Base-by-base conservation (phyloP, 225 moss, liverwort and hornwort species). In the Marchantia polymorpha region DNA sequence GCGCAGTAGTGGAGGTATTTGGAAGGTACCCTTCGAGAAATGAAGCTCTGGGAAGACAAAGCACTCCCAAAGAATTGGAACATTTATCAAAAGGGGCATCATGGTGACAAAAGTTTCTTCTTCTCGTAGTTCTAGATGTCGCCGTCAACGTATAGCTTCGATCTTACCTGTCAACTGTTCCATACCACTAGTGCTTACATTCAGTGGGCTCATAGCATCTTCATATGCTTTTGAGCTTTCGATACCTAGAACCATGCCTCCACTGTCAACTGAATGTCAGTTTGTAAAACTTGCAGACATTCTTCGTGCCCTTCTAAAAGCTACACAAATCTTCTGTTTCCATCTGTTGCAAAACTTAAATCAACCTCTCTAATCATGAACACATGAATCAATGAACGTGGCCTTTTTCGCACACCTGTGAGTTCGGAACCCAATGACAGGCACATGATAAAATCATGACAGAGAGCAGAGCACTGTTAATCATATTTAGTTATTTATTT, bases 11-110 rank as follows among this genome's bases (percentile, higher is more conserved):
- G 81, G 75, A 75, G 53, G 85, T 87, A 82, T 92, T 88, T 76
- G 91, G 94, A 60, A 85, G 94, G 77, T 94, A 90, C 78, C 94
- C 94, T 6, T 85, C 88, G 15, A 86, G 94, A 69, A 94, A 94
- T 86, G 88, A 83, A 15, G 51, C 78, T 66, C 9, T 94, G 74
- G 92, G 91, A 16, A 85, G 91, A 76, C 73, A 77, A 56, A 94
- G 74, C 63, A 88, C 87, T 22, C 81, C 80, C 13, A 83, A 88
- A 75, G 94, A 94, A 64, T 85, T 91, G 81, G 87, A 83, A 15
- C 87, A 90, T 60, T 46, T 78, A 27, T 49, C 60, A n/a, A 39
- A 76, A 31, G 59, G 76, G 30, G 12, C 59, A n/a, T 25, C 26
- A 60, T 76, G 76, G 76, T 76, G 61, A 73, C 3, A 39, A 2